Base-by-base conservation (phyloP, 306 rosid genomes). In the Dalbergia cochinchinensis region DNA sequence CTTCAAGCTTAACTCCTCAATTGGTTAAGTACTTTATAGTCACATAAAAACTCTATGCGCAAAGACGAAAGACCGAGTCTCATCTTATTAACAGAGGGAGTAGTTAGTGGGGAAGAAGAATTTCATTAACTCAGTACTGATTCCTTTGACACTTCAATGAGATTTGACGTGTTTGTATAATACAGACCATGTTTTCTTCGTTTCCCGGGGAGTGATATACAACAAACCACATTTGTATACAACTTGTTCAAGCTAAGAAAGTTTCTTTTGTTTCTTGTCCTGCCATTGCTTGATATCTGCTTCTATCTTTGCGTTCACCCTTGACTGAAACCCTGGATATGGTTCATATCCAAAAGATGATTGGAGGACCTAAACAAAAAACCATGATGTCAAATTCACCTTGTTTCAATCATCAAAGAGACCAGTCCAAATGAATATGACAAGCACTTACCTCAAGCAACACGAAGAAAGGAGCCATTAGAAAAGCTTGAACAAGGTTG, bases 401-500 rank as follows among this genome's bases (percentile, higher is more conserved):
- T 58, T 71, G 58, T 45, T 44, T 64, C 48, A 41, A 16, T 14
- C 57, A 11, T 51, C 12, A 67, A 66, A 69, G 11, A 50, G 26
- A 74, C 41, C 42, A 35, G 4, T 44, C 6, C 53, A 65, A 18
- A 73, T 37, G 1, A 45, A 10, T 54, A 75, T 68, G 53, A 45
- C 41, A 68, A 62, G 80, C 37, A 65, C 47, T 65, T 80, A 91
- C 97, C 98, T 94, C 98, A 51, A 94, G 85, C 81, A 94, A 8
- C 26, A 91, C 95, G 39, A 89, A 89, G 85, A 89, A 95, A 59
- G 99, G 99, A 65, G 91, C 97, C 97, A 92, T 90, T 20, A 95
- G 84, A 76, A 95, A 86, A 44, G 96, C 98, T 86, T 95, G 97
- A 12, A 71, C 85, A 65, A 92, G 96, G 83, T 95, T 95, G 86